Evolutionary conservation across 1,284 basidiomycete genomes (phyloP).

Genomic region (Erythrobasidium hasegawianum): DNA sequence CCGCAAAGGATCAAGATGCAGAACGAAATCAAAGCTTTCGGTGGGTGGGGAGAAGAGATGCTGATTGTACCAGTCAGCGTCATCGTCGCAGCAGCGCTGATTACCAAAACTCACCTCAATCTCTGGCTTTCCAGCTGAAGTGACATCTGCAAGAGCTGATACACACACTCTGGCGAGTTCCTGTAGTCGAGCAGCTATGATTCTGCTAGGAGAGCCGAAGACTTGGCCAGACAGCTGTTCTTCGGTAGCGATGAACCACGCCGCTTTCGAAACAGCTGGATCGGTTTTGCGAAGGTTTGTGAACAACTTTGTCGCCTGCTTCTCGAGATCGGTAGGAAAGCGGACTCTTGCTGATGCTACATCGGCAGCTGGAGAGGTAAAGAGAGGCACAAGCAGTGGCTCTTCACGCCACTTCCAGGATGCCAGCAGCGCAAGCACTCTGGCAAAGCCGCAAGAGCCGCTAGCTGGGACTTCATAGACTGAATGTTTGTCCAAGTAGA

Average conservation of each 20-base stretch:
- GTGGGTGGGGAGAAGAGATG: constrained; percentile 77
- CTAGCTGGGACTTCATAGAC: constrained; percentile 51
- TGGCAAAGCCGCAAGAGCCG: constrained; percentile 67
- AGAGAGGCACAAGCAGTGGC: constrained; percentile 56
- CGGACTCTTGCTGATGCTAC: constrained; percentile 45
- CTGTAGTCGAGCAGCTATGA: constrained; percentile 67
- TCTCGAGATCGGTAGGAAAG: constrained; percentile 55
- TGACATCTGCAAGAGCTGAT: constrained; percentile 47
- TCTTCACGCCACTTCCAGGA: constrained; percentile 71
- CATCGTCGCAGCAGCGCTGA: background rate
- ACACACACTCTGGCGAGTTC: constrained; percentile 71
- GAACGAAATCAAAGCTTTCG: constrained; percentile 77
- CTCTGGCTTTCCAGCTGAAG: constrained; percentile 51
- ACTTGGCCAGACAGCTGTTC: constrained; percentile 67
- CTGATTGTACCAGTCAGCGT: constrained; percentile 51
- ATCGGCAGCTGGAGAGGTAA: constrained; percentile 48
- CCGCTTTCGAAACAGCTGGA: constrained; percentile 54
- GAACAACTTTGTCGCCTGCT: constrained; percentile 59
- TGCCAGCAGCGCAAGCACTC: constrained; percentile 65
- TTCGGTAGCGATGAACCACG: constrained; percentile 80
- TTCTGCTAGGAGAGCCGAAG: constrained; percentile 68
- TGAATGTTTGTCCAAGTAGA: constrained; percentile 53
- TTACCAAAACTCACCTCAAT: constrained; percentile 55
- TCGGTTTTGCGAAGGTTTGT: constrained; percentile 49
- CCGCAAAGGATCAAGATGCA: constrained; percentile 64